Evolutionary conservation across 176 grass and related monocot species (phyloP).

Genomic region (Lolium rigidum): DNA sequence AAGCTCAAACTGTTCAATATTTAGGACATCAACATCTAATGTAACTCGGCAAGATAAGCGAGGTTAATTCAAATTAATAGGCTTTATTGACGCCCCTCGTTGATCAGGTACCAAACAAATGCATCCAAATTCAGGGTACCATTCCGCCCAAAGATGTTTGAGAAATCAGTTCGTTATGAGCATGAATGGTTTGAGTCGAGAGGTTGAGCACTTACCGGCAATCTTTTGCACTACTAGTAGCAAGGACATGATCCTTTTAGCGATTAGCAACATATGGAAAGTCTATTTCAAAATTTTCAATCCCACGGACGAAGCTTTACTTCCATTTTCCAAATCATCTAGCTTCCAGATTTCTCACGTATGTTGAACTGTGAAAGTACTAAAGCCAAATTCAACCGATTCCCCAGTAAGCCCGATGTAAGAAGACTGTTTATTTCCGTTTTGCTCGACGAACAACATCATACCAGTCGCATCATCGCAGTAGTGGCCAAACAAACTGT

Average conservation of each 20-base stretch:
- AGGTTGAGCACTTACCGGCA: background rate
- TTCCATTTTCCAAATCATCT: background rate
- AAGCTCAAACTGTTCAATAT: background rate
- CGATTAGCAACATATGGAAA: too few relatives aligned
- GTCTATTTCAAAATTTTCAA: background rate
- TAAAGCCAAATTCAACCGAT: conserved; percentile 1
- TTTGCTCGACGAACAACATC: conserved; percentile 10
- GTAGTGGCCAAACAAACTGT: conserved; percentile 24
- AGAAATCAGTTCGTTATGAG: too few relatives aligned
- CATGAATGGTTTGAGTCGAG: background rate
- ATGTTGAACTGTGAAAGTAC: background rate
- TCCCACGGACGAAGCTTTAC: background rate
- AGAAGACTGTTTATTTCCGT: background rate
- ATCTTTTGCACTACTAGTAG: background rate
- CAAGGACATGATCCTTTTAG: background rate
- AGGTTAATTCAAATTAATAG: background rate
- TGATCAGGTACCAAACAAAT: background rate
- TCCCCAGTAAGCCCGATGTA: background rate
- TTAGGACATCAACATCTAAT: background rate
- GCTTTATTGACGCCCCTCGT: background rate
- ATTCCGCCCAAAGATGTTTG: too few relatives aligned
- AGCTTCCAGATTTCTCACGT: background rate
- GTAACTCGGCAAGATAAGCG: background rate
- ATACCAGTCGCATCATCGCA: background rate
- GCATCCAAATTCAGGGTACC: background rate